Percentiles rank a stretch among this genome's conserved stretches.
These are phyloP conservation scores for Ceratocystis destructans DNA, from an alignment of 2,329 filamentous ascomycete species.

Conservation along the genomic window DNA sequence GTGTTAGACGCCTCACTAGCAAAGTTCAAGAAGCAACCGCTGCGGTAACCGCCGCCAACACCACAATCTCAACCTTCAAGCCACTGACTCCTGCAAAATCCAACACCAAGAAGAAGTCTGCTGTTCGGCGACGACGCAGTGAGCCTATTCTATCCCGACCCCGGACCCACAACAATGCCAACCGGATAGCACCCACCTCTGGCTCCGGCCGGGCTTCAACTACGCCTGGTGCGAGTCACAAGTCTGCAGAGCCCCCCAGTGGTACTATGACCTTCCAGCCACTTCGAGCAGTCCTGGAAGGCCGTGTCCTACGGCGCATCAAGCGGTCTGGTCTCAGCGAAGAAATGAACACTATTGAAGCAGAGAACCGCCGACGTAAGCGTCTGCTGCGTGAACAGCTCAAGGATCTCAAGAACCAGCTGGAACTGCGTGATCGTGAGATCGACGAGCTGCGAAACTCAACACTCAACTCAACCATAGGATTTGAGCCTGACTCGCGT, in stretches of 20 bases:
- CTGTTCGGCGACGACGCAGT: constrained; percentile 8
- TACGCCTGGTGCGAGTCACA: constrained; percentile 2
- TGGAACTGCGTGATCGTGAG: constrained; percentile 38
- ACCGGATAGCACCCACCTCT: neutral
- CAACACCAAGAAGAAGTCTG: neutral
- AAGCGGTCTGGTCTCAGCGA: constrained; percentile 44
- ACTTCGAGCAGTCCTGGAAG: constrained; percentile 42
- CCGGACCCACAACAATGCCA: constrained; percentile 14
- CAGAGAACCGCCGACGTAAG: constrained; percentile 32
- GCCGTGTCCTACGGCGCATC: constrained; percentile 43
- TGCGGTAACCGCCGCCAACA: neutral
- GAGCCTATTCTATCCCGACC: neutral
- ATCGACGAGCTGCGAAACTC: constrained; percentile 40
- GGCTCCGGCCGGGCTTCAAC: constrained; percentile 8
- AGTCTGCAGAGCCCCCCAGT: constrained; percentile 24
- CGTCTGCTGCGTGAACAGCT: constrained; percentile 35
- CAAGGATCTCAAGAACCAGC: constrained; percentile 33
- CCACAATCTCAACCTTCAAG: neutral
- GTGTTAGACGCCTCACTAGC: constrained; percentile 11
- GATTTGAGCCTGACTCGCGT: constrained; percentile 22
- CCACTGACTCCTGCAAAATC: neutral
- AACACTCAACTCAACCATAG: constrained; percentile 37
- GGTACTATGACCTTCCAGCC: constrained; percentile 30
- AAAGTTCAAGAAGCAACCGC: constrained; percentile 7
- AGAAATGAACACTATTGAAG: constrained; percentile 41